phyloP scores from a whole-genome alignment of 2,329 filamentous ascomycete species.

The Didymosphaeria variabile region DNA sequence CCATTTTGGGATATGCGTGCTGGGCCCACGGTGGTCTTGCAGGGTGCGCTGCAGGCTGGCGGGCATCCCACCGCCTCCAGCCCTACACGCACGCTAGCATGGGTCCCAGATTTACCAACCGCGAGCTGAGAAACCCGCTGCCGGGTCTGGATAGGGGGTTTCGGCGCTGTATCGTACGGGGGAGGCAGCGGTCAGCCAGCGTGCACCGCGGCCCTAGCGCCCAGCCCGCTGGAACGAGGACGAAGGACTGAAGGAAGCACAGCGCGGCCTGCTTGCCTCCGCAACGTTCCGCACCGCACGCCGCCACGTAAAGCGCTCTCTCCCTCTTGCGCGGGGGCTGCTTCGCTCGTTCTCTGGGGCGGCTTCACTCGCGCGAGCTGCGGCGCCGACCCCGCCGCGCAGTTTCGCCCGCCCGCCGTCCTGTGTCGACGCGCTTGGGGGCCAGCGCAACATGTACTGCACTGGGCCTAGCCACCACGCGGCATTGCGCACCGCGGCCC shows the following conservation, averaged over 20 bases:
- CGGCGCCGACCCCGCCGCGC: too few species aligned
- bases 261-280: neutral
- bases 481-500: neutral
- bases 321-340: too few species aligned
- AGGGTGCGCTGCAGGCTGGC: conserved; percentile 25
- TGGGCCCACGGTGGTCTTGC: conserved; percentile 2
- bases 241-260: neutral
- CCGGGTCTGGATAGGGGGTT: conserved; percentile 9
- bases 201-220: conserved; percentile 18
- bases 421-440: neutral
- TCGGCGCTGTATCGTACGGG: conserved; percentile 5
- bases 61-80: conserved; percentile 19
- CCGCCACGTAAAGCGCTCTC: too few species aligned
- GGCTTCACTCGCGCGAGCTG: too few species aligned
- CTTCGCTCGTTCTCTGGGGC: too few species aligned
- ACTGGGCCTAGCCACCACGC: conserved; percentile 10
- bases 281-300: conserved; percentile 1
- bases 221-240: conserved; percentile 11
- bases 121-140: conserved; percentile 8
- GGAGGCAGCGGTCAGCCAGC: conserved; percentile 26
- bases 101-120: conserved; percentile 14
- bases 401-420: neutral
- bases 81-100: conserved; percentile 15
- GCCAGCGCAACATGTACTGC: conserved; percentile 5
- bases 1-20: conserved; percentile 11